Conservation (phyloP, 2,329 filamentous ascomycete species). For the Aspergillus latus region DNA sequence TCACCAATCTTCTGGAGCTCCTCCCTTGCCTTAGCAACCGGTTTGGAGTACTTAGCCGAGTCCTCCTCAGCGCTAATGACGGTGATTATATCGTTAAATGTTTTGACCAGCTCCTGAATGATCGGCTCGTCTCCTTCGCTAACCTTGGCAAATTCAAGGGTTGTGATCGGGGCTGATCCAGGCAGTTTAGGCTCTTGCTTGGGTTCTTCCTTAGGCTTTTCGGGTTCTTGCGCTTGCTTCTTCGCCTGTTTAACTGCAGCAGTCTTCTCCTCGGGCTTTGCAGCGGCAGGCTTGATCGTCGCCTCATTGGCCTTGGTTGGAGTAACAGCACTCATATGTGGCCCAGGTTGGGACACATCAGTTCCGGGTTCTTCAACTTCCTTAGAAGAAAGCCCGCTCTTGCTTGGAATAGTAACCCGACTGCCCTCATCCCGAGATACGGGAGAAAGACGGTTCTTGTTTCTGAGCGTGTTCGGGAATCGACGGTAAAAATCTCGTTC, state of each 20-base stretch:
- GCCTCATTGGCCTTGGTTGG: conserved; percentile 29
- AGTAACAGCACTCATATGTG: conserved; percentile 48
- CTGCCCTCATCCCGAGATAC: conserved; percentile 56
- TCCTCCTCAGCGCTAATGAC: conserved; percentile 86
- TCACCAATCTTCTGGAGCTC: conserved; percentile 75
- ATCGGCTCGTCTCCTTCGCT: conserved; percentile 78
- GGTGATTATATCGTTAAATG: conserved; percentile 93
- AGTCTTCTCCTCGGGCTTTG: conserved; percentile 31
- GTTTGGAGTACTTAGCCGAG: conserved; percentile 71
- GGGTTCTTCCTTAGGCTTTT: conserved; percentile 34
- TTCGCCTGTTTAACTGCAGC: conserved; percentile 34
- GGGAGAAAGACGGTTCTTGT: conserved; percentile 45
- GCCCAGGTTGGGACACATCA: conserved; percentile 55
- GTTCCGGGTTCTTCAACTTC: conserved; percentile 64
- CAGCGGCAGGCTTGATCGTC: conserved; percentile 27
- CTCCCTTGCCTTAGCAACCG: conserved; percentile 81
- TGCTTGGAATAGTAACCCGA: conserved; percentile 77
- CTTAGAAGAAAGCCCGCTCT: conserved; percentile 81
- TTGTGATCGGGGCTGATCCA: conserved; percentile 54
- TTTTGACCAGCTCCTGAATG: conserved; percentile 89
- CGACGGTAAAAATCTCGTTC: conserved; percentile 89
- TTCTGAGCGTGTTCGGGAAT: conserved; percentile 61
- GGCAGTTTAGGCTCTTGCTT: conserved; percentile 41
- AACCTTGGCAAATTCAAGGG: conserved; percentile 76
- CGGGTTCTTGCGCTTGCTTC: conserved; percentile 29